A percentile compares a stretch with the other conserved stretches of the same genome.
These are phyloP conservation scores for Lolium rigidum DNA, from an alignment of 176 grass and related monocot species.

Conservation along the genomic window DNA sequence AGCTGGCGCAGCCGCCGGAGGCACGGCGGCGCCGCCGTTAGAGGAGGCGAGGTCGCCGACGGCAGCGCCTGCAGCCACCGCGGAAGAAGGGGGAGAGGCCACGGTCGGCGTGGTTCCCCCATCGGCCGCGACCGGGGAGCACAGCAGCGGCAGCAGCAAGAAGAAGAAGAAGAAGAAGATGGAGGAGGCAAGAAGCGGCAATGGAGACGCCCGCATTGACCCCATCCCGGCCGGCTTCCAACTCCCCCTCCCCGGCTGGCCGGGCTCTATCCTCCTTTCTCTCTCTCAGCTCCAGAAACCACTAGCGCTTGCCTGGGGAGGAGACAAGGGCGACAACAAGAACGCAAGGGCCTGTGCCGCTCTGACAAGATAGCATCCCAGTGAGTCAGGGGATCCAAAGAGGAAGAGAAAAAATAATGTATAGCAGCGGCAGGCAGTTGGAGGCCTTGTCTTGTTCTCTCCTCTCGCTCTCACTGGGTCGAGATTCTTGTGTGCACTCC, in stretches of 20 bases:
- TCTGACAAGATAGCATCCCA: constrained; percentile 59
- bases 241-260: background rate
- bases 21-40: background rate
- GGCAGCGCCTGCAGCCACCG: background rate
- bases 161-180: constrained; percentile 1
- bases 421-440: constrained; percentile 24
- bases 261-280: background rate
- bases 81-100: constrained; percentile 19
- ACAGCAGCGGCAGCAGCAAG: constrained; percentile 42
- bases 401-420: constrained; percentile 11
- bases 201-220: constrained; percentile 51
- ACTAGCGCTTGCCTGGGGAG: background rate
- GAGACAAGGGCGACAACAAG: constrained; percentile 34
- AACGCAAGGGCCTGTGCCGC: constrained; percentile 40
- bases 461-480: background rate
- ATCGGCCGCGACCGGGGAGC: constrained; percentile 33
- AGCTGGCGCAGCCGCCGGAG: background rate
- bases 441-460: background rate
- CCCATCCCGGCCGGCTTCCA: constrained; percentile 7
- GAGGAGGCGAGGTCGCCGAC: background rate
- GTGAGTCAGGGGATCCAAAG: constrained; percentile 53
- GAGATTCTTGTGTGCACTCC: constrained; percentile 49
- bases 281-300: background rate
- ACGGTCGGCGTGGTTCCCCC: constrained; percentile 15
- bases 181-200: constrained; percentile 32